Percentiles rank a stretch among this genome's conserved stretches.
phyloP scores from a whole-genome alignment of 208 protist genomes.

The Trypanosoma brucei region DNA sequence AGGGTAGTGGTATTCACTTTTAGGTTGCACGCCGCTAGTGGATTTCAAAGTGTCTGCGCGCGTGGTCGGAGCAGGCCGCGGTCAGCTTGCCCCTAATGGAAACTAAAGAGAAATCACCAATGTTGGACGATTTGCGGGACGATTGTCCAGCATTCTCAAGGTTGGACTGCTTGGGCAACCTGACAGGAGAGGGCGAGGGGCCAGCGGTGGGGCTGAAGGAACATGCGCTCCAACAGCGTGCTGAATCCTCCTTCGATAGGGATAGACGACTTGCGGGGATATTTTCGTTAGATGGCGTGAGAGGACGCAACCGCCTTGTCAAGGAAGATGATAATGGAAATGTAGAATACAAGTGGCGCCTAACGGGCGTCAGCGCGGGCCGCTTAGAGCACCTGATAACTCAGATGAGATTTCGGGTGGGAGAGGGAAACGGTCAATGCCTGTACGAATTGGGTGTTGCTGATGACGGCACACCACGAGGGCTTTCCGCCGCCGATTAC shows the following conservation, averaged over 20 bases:
- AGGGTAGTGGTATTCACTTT: no score
- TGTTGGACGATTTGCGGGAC: neutral
- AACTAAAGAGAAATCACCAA: neutral
- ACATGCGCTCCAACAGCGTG: conserved; percentile 4
- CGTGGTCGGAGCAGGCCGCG: no score
- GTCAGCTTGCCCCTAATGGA: no score
- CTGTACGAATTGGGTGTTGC: conserved; percentile 93
- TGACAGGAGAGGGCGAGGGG: neutral
- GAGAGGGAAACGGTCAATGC: conserved; percentile 90
- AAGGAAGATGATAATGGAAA: conserved; percentile 92
- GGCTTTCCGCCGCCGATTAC: conserved; percentile 72
- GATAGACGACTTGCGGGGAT: conserved; percentile 26
- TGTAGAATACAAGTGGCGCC: conserved; percentile 96
- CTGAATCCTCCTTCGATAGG: conserved; percentile 24
- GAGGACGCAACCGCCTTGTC: conserved; percentile 26
- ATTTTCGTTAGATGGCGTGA: neutral
- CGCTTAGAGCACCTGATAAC: conserved; percentile 92
- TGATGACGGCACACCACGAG: conserved; percentile 86
- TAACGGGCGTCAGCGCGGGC: conserved; percentile 62
- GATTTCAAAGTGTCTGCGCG: no score
- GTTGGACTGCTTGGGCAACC: neutral
- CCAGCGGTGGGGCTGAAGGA: neutral
- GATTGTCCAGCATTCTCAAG: neutral
- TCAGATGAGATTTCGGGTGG: conserved; percentile 93
- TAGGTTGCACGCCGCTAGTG: no score